Percentiles rank a stretch among this genome's conserved stretches.
Evolutionary conservation across 768 basidiomycete species (phyloP).

Genomic region (Naganishia antarctica): DNA sequence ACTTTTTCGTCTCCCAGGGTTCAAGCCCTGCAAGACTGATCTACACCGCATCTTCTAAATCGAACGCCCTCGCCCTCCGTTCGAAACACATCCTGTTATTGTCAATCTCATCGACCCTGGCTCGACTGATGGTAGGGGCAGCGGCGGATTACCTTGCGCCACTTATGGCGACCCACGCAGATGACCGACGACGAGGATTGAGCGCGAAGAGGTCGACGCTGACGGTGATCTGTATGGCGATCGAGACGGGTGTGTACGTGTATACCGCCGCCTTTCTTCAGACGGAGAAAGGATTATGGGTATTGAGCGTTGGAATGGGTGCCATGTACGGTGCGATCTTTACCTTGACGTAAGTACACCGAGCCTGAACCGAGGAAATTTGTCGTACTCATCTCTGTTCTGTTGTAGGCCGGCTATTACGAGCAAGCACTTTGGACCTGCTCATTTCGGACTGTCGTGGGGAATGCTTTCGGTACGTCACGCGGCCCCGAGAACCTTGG

Average conservation of each 20-base stretch:
- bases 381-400: not conserved
- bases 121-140: slow-evolving; percentile 41
- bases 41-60: slow-evolving; percentile 11
- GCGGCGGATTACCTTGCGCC: slow-evolving; percentile 45
- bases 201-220: slow-evolving; percentile 34
- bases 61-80: slow-evolving; percentile 35
- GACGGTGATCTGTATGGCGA: slow-evolving; percentile 35
- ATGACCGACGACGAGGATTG: slow-evolving; percentile 29
- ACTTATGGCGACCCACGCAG: slow-evolving; percentile 27
- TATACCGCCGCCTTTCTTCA: slow-evolving; percentile 36
- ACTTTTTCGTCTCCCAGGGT: slow-evolving; percentile 9
- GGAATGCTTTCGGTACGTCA: slow-evolving; percentile 41
- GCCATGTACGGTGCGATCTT: slow-evolving; percentile 46
- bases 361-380: not conserved
- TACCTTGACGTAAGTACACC: slow-evolving; percentile 41
- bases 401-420: slow-evolving; percentile 39
- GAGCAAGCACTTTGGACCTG: slow-evolving; percentile 31
- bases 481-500: not conserved
- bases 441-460: slow-evolving; percentile 49
- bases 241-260: slow-evolving; percentile 38
- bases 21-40: slow-evolving; percentile 14
- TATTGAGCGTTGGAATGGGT: slow-evolving; percentile 44
- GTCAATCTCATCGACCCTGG: slow-evolving; percentile 42
- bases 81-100: slow-evolving; percentile 47
- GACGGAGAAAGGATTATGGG: slow-evolving; percentile 39